Conservation (phyloP, 176 grass and related monocot genomes). For the Phyllostachys edulis region DNA sequence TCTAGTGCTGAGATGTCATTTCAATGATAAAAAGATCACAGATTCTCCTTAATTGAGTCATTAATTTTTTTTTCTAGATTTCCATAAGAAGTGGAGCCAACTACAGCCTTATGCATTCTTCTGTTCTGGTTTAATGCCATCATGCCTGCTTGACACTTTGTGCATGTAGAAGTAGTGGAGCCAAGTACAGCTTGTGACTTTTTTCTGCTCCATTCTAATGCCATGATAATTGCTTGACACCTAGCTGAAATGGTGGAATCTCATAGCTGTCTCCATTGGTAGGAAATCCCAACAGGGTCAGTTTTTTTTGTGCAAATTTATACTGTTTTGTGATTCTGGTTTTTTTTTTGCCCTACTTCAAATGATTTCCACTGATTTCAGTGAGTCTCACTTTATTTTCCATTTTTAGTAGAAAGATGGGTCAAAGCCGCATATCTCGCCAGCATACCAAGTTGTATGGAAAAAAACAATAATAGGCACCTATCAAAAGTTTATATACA, state of each 20-base stretch:
- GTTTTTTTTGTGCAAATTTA: background rate
- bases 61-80: slow-evolving; percentile 34
- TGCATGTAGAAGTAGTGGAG: slow-evolving; percentile 24
- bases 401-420: background rate
- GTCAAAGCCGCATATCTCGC: background rate
- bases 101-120: slow-evolving; percentile 38
- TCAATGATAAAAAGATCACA: slow-evolving; percentile 33
- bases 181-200: slow-evolving; percentile 29
- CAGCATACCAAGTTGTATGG: background rate
- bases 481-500: background rate
- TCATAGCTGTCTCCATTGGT: slow-evolving; percentile 7
- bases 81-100: slow-evolving; percentile 57
- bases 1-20: slow-evolving; percentile 49
- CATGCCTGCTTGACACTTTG: slow-evolving; percentile 36
- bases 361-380: background rate
- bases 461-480: too few species aligned
- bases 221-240: slow-evolving; percentile 39
- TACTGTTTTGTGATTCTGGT: background rate
- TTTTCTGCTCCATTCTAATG: slow-evolving; percentile 7
- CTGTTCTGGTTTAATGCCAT: slow-evolving; percentile 39
- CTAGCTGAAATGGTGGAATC: slow-evolving; percentile 41
- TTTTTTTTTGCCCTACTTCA: background rate
- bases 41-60: slow-evolving; percentile 36
- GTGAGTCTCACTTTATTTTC: background rate
- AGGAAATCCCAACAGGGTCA: background rate